These are phyloP conservation scores for Saccharum officinarum DNA, from an alignment of 176 grass and related monocot species.

Conservation along the genomic window DNA sequence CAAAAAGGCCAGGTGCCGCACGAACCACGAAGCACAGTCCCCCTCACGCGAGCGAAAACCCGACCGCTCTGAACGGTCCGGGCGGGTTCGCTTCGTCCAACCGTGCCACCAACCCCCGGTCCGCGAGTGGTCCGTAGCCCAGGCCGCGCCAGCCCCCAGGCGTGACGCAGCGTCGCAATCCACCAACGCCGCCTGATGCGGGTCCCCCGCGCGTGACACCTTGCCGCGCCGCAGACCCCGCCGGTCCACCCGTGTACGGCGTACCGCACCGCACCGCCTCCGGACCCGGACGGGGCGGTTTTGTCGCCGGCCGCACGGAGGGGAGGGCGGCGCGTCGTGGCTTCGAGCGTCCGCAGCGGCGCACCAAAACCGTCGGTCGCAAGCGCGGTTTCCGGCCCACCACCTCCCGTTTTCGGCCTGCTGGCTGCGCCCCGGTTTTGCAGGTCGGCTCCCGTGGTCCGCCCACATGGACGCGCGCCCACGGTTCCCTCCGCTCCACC, in stretches of 20 bases:
- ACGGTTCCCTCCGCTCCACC: slow-evolving; percentile 19
- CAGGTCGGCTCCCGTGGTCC: background rate
- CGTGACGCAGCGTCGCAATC: slow-evolving; percentile 25
- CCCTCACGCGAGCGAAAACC: background rate
- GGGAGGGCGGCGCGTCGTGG: background rate
- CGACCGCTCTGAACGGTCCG: background rate
- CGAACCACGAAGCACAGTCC: no score
- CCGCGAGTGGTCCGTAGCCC: background rate
- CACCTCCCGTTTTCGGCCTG: background rate
- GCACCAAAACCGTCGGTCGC: slow-evolving; percentile 31
- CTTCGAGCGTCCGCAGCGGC: background rate
- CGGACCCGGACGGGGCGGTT: background rate
- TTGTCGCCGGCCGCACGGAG: background rate
- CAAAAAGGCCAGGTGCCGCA: no score
- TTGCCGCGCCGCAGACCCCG: background rate
- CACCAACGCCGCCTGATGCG: background rate
- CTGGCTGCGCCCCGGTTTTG: background rate
- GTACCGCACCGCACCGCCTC: background rate
- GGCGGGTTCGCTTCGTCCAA: background rate
- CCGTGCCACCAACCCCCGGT: slow-evolving; percentile 10
- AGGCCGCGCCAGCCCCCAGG: background rate
- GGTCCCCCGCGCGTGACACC: background rate
- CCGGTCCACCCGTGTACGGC: background rate
- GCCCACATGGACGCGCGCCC: background rate
- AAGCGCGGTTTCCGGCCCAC: slow-evolving; percentile 19